phyloP scores from a whole-genome alignment of 202 grass and related monocot species.

The Hordeum pubiflorum region DNA sequence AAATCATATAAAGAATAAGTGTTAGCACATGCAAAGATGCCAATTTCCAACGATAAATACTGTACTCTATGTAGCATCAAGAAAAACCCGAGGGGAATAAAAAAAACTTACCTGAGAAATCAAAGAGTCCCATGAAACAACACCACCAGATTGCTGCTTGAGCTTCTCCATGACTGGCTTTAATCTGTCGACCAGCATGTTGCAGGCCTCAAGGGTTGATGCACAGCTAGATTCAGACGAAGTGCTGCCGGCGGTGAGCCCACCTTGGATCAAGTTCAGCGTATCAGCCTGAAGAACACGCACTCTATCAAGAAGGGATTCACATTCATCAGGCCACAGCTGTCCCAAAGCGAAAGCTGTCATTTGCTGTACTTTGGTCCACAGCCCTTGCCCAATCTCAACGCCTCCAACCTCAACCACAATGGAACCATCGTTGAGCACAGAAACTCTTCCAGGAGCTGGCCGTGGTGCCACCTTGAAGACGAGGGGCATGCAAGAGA shows the following conservation, averaged over 20 bases:
- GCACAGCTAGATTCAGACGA: conserved; percentile 69
- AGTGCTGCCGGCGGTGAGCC: conserved; percentile 52
- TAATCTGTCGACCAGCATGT: conserved; percentile 39
- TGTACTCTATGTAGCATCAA: neutral
- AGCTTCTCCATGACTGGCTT: conserved; percentile 55
- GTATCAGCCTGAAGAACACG: conserved; percentile 68
- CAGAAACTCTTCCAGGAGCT: conserved; percentile 59
- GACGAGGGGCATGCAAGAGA: conserved; percentile 44
- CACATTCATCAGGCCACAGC: conserved; percentile 39
- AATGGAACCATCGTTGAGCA: conserved; percentile 70
- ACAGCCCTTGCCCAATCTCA: conserved; percentile 75
- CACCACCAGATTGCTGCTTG: neutral
- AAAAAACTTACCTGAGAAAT: conserved; percentile 47
- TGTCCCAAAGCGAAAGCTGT: conserved; percentile 50
- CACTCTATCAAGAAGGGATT: conserved; percentile 49
- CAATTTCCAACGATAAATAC: neutral
- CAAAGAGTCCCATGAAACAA: conserved; percentile 58
- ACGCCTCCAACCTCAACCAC: conserved; percentile 71
- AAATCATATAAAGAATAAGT: neutral
- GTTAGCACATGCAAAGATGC: neutral
- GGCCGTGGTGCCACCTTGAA: conserved; percentile 26
- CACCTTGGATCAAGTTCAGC: conserved; percentile 66
- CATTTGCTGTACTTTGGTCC: conserved; percentile 86
- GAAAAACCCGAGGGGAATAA: neutral
- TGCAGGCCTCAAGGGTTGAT: conserved; percentile 49